Percentiles rank a stretch among this genome's conserved stretches.
Evolutionary conservation across 164 flowering plant species (phyloP).

Genomic region (Umbilicus rupestris): DNA sequence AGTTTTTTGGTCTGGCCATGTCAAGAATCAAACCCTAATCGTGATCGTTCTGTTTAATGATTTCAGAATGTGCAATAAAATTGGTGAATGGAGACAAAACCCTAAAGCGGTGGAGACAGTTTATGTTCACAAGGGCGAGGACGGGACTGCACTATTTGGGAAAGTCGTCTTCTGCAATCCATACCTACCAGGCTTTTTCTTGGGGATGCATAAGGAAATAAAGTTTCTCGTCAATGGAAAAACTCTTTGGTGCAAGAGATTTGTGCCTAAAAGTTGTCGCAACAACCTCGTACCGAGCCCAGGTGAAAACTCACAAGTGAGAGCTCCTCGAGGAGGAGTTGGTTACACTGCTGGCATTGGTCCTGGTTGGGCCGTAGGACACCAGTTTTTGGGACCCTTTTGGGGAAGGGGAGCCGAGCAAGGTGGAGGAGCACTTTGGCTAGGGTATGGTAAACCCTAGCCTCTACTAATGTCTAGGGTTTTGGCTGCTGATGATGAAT

Average conservation of each 20-base stretch:
- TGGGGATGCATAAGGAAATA: background rate
- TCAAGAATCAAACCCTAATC: background rate
- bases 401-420: too few species aligned
- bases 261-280: background rate
- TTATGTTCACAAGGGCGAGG: background rate
- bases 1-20: background rate
- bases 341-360: too few species aligned
- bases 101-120: background rate
- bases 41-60: background rate
- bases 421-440: too few species aligned
- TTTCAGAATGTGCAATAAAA: background rate
- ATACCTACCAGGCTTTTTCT: background rate
- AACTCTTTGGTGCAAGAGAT: slow-evolving; percentile 4
- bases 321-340: too few species aligned
- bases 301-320: too few species aligned
- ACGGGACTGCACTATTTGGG: background rate
- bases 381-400: too few species aligned
- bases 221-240: background rate
- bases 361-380: too few species aligned
- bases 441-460: too few species aligned
- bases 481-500: too few species aligned
- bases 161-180: background rate
- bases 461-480: too few species aligned
- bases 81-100: background rate
- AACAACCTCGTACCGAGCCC: background rate